Evolutionary conservation across 2,329 filamentous ascomycete genomes (phyloP).

Genomic region (Aspergillus terreus): DNA sequence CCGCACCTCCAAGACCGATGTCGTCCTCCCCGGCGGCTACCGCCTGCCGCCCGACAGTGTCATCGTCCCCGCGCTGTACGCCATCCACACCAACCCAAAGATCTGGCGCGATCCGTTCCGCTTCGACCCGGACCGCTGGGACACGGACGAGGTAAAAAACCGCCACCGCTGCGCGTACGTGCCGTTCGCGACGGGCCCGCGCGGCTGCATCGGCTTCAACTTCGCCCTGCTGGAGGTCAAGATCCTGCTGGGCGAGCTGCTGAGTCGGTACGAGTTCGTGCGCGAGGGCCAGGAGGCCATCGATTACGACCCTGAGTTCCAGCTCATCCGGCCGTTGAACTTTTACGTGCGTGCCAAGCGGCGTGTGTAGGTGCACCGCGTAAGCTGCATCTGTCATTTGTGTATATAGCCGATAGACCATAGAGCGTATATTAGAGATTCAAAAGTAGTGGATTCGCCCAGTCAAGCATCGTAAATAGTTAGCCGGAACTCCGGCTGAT

Average conservation of each 20-base stretch:
- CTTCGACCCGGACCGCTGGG: slow-evolving; percentile 61
- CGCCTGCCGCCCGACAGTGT: slow-evolving; percentile 51
- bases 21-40: slow-evolving; percentile 60
- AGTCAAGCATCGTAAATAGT: background rate
- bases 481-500: background rate
- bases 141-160: slow-evolving; percentile 50
- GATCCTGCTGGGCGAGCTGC: slow-evolving; percentile 51
- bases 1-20: slow-evolving; percentile 54
- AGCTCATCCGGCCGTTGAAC: slow-evolving; percentile 16
- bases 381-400: background rate
- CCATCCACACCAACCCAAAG: slow-evolving; percentile 50
- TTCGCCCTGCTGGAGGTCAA: slow-evolving; percentile 59
- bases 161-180: slow-evolving; percentile 50
- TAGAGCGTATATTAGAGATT: background rate
- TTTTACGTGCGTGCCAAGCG: slow-evolving; percentile 18
- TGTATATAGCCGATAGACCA: background rate
- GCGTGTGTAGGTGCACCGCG: slow-evolving; percentile 24
- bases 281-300: slow-evolving; percentile 44
- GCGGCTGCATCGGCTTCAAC: slow-evolving; percentile 61
- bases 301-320: slow-evolving; percentile 19
- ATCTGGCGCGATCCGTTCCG: slow-evolving; percentile 57
- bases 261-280: slow-evolving; percentile 55
- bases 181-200: slow-evolving; percentile 55
- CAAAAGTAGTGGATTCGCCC: background rate
- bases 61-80: slow-evolving; percentile 50